These are phyloP conservation scores for Trifolium repens DNA, from an alignment of 306 rosid genomes.

Conservation along the genomic window DNA sequence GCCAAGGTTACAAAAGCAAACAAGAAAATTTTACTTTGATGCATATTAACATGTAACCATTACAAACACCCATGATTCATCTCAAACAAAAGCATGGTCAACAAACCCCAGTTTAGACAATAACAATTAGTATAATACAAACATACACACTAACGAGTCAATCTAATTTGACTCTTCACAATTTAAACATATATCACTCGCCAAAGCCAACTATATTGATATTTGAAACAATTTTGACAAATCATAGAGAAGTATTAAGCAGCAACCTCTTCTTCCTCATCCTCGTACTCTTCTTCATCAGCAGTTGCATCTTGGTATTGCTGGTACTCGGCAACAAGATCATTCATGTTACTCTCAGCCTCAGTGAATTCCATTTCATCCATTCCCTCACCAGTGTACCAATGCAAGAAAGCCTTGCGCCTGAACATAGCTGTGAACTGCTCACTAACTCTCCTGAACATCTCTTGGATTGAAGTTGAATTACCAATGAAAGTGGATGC, in stretches of 20 bases:
- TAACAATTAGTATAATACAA: constrained; percentile 29
- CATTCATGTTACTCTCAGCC: constrained; percentile 65
- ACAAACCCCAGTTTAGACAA: constrained; percentile 42
- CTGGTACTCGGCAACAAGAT: constrained; percentile 61
- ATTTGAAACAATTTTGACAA: constrained; percentile 38
- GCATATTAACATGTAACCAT: constrained; percentile 35
- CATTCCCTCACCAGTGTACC: constrained; percentile 67
- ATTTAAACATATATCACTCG: constrained; percentile 44
- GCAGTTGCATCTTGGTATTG: constrained; percentile 62
- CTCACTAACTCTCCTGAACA: constrained; percentile 63
- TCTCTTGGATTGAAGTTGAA: constrained; percentile 61
- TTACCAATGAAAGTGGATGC: constrained; percentile 59
- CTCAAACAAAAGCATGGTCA: constrained; percentile 48
- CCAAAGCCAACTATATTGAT: constrained; percentile 46
- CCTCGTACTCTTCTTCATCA: constrained; percentile 54
- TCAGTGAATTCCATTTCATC: constrained; percentile 64
- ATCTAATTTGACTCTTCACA: constrained; percentile 51
- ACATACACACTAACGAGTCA: constrained; percentile 49
- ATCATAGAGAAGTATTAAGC: constrained; percentile 36
- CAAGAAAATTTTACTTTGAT: neutral
- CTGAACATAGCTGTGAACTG: constrained; percentile 66
- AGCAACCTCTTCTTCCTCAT: constrained; percentile 52
- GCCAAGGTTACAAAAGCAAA: neutral
- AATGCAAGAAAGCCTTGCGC: constrained; percentile 68
- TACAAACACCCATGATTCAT: constrained; percentile 46